Percentiles rank a stretch among this genome's conserved stretches.
Conservation (phyloP, 306 rosid species). For the Cicer chorassanicum region DNA sequence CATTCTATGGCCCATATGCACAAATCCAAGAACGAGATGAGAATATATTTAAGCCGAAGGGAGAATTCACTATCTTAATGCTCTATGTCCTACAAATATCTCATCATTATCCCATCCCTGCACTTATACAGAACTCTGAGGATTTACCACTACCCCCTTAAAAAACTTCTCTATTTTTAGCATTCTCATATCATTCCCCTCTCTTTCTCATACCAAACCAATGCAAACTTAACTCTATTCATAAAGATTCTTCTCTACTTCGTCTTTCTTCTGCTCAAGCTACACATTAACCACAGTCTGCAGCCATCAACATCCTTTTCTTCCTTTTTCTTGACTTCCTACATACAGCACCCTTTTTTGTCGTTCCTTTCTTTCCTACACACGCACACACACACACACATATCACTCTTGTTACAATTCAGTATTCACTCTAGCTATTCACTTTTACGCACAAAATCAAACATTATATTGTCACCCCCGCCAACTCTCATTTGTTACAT, state of each 20-base stretch:
- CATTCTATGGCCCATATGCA: not conserved
- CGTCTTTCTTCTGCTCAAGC: not conserved
- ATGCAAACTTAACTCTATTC: not conserved
- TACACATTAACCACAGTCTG: not conserved
- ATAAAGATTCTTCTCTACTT: not conserved
- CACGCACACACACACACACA: not conserved
- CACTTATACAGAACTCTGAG: slow-evolving; percentile 5
- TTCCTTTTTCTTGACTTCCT: not conserved
- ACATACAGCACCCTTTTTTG: not conserved
- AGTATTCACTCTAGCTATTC: not conserved
- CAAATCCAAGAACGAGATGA: slow-evolving; percentile 1
- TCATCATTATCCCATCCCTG: not conserved
- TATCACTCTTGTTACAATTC: not conserved
- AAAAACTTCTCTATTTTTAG: slow-evolving; percentile 2
- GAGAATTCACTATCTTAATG: not conserved
- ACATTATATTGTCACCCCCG: not conserved
- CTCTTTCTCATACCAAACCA: not conserved
- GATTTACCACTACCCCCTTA: slow-evolving; percentile 9
- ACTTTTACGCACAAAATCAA: not conserved
- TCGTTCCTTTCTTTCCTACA: not conserved
- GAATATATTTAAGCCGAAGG: not conserved
- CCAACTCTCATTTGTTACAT: slow-evolving; percentile 15
- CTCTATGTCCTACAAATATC: not conserved
- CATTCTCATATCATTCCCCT: not conserved
- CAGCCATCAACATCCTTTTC: slow-evolving; percentile 14